A percentile compares a stretch with the other conserved stretches of the same genome.
These are phyloP conservation scores for Musa troglodytarum DNA, from an alignment of 176 grass and related monocot genomes.

Conservation along the genomic window DNA sequence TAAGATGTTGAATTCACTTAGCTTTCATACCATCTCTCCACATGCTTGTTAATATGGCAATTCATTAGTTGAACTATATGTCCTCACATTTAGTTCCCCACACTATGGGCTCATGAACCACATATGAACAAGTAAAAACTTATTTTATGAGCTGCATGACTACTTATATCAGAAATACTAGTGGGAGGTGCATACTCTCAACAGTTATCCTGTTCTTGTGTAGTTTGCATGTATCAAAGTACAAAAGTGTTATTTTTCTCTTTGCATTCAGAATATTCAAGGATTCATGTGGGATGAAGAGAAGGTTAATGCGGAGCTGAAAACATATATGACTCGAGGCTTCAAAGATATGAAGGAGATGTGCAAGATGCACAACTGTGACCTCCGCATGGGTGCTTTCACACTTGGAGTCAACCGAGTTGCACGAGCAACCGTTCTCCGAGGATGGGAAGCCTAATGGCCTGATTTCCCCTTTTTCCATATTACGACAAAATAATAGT, in stretches of 20 bases:
- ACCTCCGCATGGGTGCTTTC: slow-evolving; percentile 94
- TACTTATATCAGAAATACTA: no score
- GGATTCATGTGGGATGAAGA: slow-evolving; percentile 99
- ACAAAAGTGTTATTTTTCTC: background rate
- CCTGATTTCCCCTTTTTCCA: background rate
- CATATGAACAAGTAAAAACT: no score
- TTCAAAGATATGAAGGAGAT: slow-evolving; percentile 78
- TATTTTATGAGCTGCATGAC: no score
- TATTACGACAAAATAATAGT: background rate
- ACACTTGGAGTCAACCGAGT: slow-evolving; percentile 89
- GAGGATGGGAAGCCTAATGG: slow-evolving; percentile 82
- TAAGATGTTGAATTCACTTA: no score
- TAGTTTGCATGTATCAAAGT: background rate
- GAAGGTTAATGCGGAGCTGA: slow-evolving; percentile 85
- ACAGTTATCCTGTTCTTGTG: background rate
- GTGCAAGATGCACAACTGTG: slow-evolving; percentile 76
- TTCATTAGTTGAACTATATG: no score
- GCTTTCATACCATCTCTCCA: no score
- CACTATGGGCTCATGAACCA: no score
- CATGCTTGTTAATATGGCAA: no score
- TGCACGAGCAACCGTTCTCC: slow-evolving; percentile 77
- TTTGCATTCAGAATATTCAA: slow-evolving; percentile 72
- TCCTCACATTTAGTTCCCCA: no score
- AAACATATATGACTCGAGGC: slow-evolving; percentile 80
- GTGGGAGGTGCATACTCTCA: no score